These are phyloP conservation scores for Leavenworthia alabamica DNA, from an alignment of 345 rosid genomes.

Conservation along the genomic window DNA sequence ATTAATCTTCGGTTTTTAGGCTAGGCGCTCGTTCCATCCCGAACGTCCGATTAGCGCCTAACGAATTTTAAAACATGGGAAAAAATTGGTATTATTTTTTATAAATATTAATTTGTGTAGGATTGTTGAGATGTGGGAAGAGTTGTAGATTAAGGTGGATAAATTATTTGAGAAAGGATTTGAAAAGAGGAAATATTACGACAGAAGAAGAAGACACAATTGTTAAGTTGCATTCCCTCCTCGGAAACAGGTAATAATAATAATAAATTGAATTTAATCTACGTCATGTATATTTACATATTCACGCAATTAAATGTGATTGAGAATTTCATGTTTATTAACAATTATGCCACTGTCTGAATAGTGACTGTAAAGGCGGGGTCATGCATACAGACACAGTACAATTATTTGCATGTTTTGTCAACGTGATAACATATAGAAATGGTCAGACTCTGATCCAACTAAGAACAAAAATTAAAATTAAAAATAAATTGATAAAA, in stretches of 20 bases:
- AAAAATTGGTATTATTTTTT: no score
- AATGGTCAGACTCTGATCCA: constrained; percentile 2
- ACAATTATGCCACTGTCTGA: neutral
- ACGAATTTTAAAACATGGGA: no score
- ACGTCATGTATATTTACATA: neutral
- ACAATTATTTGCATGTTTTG: constrained; percentile 1
- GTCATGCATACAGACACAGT: constrained; percentile 5
- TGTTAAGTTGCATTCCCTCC: constrained; percentile 54
- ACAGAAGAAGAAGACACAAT: constrained; percentile 67
- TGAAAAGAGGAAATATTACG: constrained; percentile 83
- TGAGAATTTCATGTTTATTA: neutral
- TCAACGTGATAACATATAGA: neutral
- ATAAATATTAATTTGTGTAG: constrained; percentile 23
- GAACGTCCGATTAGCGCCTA: no score
- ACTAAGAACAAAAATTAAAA: neutral
- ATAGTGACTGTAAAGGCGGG: constrained; percentile 5
- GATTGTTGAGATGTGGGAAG: constrained; percentile 83
- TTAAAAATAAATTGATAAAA: neutral
- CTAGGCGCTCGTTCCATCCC: no score
- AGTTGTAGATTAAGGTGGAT: constrained; percentile 96
- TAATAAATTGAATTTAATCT: constrained; percentile 12
- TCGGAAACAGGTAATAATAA: constrained; percentile 69
- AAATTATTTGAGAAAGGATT: constrained; percentile 66
- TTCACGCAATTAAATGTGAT: neutral
- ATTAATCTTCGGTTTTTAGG: no score